Evolutionary conservation across 331 rosid genomes (phyloP), one percentile per base, ranked within the genome.

Genomic region (Malus hybrid): DNA sequence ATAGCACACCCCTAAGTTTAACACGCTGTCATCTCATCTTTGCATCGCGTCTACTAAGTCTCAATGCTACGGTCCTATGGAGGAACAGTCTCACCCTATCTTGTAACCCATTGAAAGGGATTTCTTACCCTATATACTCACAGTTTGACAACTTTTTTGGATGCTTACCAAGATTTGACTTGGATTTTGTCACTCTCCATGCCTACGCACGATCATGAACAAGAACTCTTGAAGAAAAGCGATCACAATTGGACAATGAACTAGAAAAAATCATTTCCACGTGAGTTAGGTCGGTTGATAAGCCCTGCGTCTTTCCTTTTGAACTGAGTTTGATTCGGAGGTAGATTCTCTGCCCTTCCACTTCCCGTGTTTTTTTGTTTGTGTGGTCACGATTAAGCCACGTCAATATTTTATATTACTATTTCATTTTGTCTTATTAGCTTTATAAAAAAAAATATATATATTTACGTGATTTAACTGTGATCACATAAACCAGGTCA

Each of bases 201-300:
- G 74, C 82, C 60, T 63, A 39, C 73, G 81, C 85, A 78, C 77
- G 84, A 24, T 15, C 68, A 54, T 81, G 71, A 82, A 82, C 74
- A 88, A 69, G 7, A 63, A 12, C 15, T 22, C 28, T 73, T 8
- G 27, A 60, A 61, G 11, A 8, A 10, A 52, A 19, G 31, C 18
- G 12, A 62, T 6, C 34, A 7, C 10, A 18, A 3, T 6, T 6
- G 56, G 67, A 61, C 36, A 1, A 27, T 3, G 44, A 6, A 32
- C 16, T 4, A 65, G 5, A 7, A 29, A 29, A 50, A 50, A 15
- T 9, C 44, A 39, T 39, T 9, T 9, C 46, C n/a, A 50, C 19
- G n/a, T 50, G 56, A 16, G 9, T 6, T 52, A 52, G n/a, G 20
- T 52, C 4, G 7, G 10, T 7, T 52, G 19, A 52, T 52, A 52